Evolutionary conservation across 2,329 filamentous ascomycete genomes (phyloP).

Genomic region (Pestalotiopsis sp.): DNA sequence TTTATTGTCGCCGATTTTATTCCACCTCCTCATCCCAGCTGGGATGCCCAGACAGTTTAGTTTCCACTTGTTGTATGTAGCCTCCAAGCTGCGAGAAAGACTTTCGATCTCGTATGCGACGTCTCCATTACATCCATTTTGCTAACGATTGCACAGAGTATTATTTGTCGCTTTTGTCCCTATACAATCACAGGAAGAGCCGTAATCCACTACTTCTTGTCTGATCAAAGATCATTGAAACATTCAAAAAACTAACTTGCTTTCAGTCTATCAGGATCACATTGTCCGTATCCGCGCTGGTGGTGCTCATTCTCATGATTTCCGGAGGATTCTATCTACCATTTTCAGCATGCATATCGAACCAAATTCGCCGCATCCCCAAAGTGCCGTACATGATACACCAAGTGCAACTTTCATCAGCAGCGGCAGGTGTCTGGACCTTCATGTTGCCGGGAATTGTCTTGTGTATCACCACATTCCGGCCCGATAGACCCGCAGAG

Average conservation of each 20-base stretch:
- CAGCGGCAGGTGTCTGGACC: constrained; percentile 4
- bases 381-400: constrained; percentile 11
- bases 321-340: constrained; percentile 7
- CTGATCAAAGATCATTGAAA: background rate
- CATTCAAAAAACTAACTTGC: background rate
- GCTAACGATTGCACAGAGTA: constrained; percentile 4
- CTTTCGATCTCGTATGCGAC: background rate
- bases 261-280: constrained; percentile 5
- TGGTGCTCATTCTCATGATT: constrained; percentile 8
- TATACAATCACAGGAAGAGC: background rate
- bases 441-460: constrained; percentile 11
- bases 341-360: constrained; percentile 7
- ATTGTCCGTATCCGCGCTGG: constrained; percentile 9
- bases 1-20: constrained; percentile 7
- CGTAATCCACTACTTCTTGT: background rate
- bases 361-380: constrained; percentile 10
- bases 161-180: background rate
- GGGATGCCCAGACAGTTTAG: constrained; percentile 6
- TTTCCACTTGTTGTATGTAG: constrained; percentile 7
- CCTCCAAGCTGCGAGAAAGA: background rate
- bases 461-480: constrained; percentile 4
- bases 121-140: background rate
- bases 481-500: constrained; percentile 5
- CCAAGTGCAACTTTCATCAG: constrained; percentile 6
- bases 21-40: constrained; percentile 1